Base-by-base conservation (phyloP, 805 yeast species). In the Yamadazyma tumulicola region DNA sequence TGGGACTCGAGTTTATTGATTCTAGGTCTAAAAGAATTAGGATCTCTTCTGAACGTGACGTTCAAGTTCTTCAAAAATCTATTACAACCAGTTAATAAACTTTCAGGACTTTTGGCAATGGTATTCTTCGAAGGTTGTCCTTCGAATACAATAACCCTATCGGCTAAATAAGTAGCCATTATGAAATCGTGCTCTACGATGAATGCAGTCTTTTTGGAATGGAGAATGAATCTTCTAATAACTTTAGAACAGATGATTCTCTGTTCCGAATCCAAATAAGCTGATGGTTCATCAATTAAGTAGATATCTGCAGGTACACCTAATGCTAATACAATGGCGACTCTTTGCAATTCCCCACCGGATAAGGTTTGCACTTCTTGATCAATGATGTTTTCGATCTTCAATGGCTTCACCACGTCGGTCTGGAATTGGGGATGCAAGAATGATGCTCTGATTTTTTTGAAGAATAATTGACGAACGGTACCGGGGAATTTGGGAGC, bases 311-410 rank as follows among this genome's bases (percentile, higher is more conserved):
- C 97, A 13, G 85, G 85, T 32, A 82, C 69, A 77, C 99, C 99
- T 41, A 93, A 74, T 4, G 97, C 81, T 59, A 93, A 75, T 23
- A 88, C 95, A 65, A 93, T 91, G 46, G 99, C 99, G 42, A 93
- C 98, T 74, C 99, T 84, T 72, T 93, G 99, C 72, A 93, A 76
- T 72, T 93, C 99, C 80, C 99, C 99, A 72, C 99, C 99, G 31
- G 97, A 89, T 64, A 93, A 72, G 52, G 87, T 86, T 71, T 87
- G 96, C 34, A 93, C 98, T 68, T 93, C 97, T 64, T 93, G 96
- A 65, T 93, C 99, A 46, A 93, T 83, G 51, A 93, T 85, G 57
- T 83, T 89, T 51, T 93, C 97, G 47, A 93, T 87, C 57, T 73
- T 84, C 61, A 93, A 75, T 35, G 98, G 98, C 69, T 91, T 93